Evolutionary conservation across 331 rosid species (phyloP).

Genomic region (Quercus phellos): DNA sequence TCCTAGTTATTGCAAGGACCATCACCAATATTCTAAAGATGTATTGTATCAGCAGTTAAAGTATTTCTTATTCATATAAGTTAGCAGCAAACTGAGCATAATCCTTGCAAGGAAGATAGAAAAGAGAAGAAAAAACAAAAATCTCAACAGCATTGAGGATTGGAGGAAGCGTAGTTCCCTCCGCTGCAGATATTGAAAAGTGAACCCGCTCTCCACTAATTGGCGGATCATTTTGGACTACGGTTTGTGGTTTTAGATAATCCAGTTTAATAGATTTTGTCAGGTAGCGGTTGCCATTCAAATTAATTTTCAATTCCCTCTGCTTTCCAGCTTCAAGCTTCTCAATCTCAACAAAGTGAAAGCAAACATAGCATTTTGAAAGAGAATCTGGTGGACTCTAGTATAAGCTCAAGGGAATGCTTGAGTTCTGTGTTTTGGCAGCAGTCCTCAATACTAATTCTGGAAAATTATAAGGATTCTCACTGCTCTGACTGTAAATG

Average conservation of each 20-base stretch:
- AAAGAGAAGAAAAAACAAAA: neutral
- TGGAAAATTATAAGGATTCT: neutral
- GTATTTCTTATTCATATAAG: no score
- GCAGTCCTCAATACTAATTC: neutral
- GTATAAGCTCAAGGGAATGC: neutral
- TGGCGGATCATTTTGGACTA: fast-evolving
- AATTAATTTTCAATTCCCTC: no score
- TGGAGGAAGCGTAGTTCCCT: no score
- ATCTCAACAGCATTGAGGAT: constrained; percentile 20
- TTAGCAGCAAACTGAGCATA: no score
- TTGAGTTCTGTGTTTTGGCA: constrained; percentile 2
- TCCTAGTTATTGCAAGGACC: no score
- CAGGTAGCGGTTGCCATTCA: fast-evolving
- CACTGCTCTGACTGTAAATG: neutral
- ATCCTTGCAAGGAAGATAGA: neutral
- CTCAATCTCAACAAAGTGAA: no score
- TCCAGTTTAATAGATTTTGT: no score
- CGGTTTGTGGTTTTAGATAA: fast-evolving
- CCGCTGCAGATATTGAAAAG: no score
- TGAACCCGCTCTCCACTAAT: fast-evolving
- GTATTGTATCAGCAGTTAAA: no score
- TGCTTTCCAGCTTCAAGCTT: no score
- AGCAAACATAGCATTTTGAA: no score
- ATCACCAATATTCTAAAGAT: no score
- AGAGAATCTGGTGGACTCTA: neutral